These are phyloP conservation scores for Fusarium nanum DNA, from an alignment of 2,329 filamentous ascomycete species.

Conservation along the genomic window DNA sequence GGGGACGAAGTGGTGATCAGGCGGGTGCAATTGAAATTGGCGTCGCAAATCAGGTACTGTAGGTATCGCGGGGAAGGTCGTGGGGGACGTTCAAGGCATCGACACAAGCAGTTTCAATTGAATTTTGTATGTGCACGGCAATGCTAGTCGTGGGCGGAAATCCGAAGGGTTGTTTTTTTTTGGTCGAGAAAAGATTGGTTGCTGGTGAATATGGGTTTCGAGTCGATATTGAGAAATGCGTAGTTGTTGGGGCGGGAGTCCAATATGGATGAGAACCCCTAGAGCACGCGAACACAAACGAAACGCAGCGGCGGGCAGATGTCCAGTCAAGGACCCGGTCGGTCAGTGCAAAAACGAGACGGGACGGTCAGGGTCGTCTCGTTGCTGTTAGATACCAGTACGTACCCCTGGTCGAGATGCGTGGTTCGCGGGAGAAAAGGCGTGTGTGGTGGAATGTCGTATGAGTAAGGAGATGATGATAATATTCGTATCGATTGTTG, in stretches of 20 bases:
- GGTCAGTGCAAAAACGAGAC: conserved; percentile 44
- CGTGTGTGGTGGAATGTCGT: conserved; percentile 6
- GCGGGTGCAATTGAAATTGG: conserved; percentile 37
- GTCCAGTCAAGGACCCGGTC: conserved; percentile 37
- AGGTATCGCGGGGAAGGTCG: conserved; percentile 39
- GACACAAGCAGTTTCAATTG: conserved; percentile 21
- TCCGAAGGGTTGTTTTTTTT: conserved; percentile 7
- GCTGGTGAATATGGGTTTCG: conserved; percentile 28
- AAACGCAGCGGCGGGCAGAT: conserved; percentile 34
- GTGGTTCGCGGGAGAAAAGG: conserved; percentile 26
- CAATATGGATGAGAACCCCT: conserved; percentile 43
- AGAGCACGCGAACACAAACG: conserved; percentile 43
- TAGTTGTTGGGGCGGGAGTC: conserved; percentile 43
- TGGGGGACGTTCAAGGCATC: conserved; percentile 36
- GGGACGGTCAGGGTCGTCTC: conserved; percentile 42
- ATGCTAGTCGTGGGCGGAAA: background rate
- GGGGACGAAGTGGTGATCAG: conserved; percentile 17
- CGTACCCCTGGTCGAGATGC: conserved; percentile 34
- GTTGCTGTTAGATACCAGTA: conserved; percentile 21
- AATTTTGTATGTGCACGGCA: background rate
- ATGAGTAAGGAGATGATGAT: conserved; percentile 5
- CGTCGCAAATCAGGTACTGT: conserved; percentile 39
- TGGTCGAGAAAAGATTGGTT: conserved; percentile 24
- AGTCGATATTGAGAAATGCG: conserved; percentile 36
- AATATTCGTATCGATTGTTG: conserved; percentile 34